Evolutionary conservation across 306 rosid genomes (phyloP).

Genomic region (Prunus dulcis): DNA sequence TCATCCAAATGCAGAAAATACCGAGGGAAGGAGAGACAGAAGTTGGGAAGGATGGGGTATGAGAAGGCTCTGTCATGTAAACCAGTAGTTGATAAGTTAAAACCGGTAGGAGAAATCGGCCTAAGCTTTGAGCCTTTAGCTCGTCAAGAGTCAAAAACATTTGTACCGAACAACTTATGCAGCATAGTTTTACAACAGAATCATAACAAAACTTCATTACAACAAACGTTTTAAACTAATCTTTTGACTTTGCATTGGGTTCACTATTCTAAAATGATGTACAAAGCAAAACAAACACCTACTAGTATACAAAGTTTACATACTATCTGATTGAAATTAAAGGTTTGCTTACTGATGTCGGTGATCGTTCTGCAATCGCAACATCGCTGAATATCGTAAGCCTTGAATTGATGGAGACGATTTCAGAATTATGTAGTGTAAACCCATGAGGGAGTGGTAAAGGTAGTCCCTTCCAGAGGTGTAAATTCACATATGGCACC

Average conservation of each 20-base stretch:
- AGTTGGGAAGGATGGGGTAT: no score
- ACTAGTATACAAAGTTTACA: neutral
- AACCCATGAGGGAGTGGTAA: conserved; percentile 57
- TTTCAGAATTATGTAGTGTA: conserved; percentile 44
- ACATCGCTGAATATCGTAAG: conserved; percentile 54
- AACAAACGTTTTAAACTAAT: neutral
- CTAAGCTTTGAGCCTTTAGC: neutral
- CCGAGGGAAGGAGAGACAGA: no score
- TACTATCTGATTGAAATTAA: neutral
- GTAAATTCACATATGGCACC: conserved; percentile 50
- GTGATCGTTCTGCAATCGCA: conserved; percentile 20
- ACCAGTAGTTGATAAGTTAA: no score
- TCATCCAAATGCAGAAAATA: no score
- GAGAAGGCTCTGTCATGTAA: no score
- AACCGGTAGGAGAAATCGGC: no score
- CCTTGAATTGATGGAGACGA: conserved; percentile 46
- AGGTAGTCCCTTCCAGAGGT: conserved; percentile 52
- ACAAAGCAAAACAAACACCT: neutral
- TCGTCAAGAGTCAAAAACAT: no score
- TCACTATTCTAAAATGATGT: neutral
- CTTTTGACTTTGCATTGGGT: neutral
- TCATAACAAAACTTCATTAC: neutral
- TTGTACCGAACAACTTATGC: neutral
- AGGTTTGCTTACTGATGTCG: conserved; percentile 10
- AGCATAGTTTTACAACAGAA: neutral